Percentiles rank a stretch among this genome's conserved stretches.
Evolutionary conservation across 305 asterid species (phyloP).

Genomic region (Fraxinus albicans): DNA sequence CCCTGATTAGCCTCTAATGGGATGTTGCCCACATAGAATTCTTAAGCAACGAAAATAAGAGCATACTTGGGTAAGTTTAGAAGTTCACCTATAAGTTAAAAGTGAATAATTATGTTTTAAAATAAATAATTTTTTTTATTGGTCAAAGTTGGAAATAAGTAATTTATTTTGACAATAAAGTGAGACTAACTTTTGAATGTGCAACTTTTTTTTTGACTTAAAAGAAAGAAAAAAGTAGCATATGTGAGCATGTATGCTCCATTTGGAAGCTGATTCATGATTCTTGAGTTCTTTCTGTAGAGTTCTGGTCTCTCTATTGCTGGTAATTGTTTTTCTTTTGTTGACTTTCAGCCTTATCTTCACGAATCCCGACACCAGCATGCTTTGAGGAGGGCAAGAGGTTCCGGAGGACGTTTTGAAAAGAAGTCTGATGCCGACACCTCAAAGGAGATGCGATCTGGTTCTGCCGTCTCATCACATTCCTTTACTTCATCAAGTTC

Average conservation of each 20-base stretch:
- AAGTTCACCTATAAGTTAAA: not conserved
- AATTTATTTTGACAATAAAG: not conserved
- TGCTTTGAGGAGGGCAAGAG: constrained; percentile 72
- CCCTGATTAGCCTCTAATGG: not conserved
- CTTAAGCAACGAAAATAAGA: not conserved
- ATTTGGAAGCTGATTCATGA: not conserved
- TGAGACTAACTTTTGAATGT: not conserved
- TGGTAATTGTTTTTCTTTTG: constrained; percentile 10
- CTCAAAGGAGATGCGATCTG: constrained; percentile 31
- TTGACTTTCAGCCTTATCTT: constrained; percentile 66
- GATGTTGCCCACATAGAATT: not conserved
- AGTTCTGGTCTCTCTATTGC: not conserved
- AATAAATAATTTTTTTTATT: not conserved
- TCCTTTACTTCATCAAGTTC: constrained; percentile 35
- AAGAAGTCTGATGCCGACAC: constrained; percentile 44
- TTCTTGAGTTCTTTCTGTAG: not conserved
- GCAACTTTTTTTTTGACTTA: not conserved
- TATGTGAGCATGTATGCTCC: not conserved
- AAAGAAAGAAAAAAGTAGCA: not conserved
- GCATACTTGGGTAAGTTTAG: not conserved
- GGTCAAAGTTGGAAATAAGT: not conserved
- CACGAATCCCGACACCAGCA: constrained; percentile 88
- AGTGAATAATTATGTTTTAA: not conserved
- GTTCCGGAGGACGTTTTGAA: constrained; percentile 76
- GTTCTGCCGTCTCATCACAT: constrained; percentile 32